A percentile compares a stretch with the other conserved stretches of the same genome.
Conservation (phyloP, 1,284 basidiomycete genomes). For the Calocybe gambosa region DNA sequence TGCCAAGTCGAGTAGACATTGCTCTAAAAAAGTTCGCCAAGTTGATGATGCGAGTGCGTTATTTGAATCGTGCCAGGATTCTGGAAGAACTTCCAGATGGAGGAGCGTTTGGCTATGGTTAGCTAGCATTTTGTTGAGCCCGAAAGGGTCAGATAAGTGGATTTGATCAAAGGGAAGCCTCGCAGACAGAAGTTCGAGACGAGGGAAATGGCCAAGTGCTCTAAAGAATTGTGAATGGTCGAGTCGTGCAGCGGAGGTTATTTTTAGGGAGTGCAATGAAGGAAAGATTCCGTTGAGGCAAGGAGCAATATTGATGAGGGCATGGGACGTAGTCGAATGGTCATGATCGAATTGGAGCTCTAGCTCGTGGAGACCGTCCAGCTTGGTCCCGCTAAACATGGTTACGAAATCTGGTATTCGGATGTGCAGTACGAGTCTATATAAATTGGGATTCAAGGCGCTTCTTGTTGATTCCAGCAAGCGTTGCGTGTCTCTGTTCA, state of each 20-base stretch:
- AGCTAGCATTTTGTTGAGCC: neutral
- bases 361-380: conserved; percentile 1
- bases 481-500: conserved; percentile 2
- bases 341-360: conserved; percentile 2
- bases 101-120: neutral
- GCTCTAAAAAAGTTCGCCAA: neutral
- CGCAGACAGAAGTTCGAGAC: neutral
- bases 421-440: neutral
- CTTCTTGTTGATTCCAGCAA: neutral
- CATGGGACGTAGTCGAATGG: neutral
- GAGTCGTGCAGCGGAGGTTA: neutral
- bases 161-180: neutral
- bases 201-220: neutral
- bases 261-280: neutral
- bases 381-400: neutral
- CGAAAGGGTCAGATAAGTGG: neutral
- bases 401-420: neutral
- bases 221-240: conserved; percentile 3
- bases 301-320: neutral
- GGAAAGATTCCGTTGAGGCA: neutral
- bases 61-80: neutral
- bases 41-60: neutral
- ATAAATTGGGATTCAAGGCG: neutral
- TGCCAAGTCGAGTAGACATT: conserved; percentile 3
- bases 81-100: conserved; percentile 2